Conservation (phyloP, 2,329 filamentous ascomycete genomes). For the Hypoxylon sp. region DNA sequence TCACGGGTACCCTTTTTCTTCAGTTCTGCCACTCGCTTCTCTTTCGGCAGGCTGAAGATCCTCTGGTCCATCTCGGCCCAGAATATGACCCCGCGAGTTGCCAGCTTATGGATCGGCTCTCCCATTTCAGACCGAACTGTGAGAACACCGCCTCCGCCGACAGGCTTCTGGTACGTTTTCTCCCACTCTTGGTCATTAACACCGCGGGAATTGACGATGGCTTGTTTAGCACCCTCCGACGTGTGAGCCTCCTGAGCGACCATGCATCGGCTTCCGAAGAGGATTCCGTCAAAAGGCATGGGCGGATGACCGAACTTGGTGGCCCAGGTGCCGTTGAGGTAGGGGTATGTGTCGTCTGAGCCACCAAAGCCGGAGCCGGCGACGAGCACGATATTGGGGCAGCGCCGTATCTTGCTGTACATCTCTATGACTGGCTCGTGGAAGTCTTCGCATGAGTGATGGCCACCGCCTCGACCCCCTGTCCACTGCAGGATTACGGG, state of each 20-base stretch:
- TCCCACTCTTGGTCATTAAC: constrained; percentile 55
- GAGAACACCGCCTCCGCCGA: constrained; percentile 40
- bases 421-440: constrained; percentile 57
- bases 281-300: constrained; percentile 57
- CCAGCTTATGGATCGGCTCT: constrained; percentile 51
- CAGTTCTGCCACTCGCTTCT: constrained; percentile 51
- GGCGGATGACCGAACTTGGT: constrained; percentile 51
- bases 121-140: constrained; percentile 49
- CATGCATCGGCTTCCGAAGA: constrained; percentile 58
- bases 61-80: constrained; percentile 50
- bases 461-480: constrained; percentile 57
- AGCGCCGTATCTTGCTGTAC: constrained; percentile 54
- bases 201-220: constrained; percentile 53
- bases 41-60: constrained; percentile 42
- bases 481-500: constrained; percentile 58
- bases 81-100: constrained; percentile 48
- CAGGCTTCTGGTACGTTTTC: constrained; percentile 51
- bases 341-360: constrained; percentile 55
- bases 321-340: constrained; percentile 55
- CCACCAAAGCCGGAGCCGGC: constrained; percentile 57
- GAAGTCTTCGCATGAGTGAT: constrained; percentile 59
- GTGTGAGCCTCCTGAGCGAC: constrained; percentile 56
- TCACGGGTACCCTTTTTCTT: constrained; percentile 49
- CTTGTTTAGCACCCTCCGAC: constrained; percentile 52
- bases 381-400: constrained; percentile 55